Evolutionary conservation across 805 yeast species (phyloP), one percentile per base, ranked within the genome.

Genomic region (Jamesozyma spencerorum): DNA sequence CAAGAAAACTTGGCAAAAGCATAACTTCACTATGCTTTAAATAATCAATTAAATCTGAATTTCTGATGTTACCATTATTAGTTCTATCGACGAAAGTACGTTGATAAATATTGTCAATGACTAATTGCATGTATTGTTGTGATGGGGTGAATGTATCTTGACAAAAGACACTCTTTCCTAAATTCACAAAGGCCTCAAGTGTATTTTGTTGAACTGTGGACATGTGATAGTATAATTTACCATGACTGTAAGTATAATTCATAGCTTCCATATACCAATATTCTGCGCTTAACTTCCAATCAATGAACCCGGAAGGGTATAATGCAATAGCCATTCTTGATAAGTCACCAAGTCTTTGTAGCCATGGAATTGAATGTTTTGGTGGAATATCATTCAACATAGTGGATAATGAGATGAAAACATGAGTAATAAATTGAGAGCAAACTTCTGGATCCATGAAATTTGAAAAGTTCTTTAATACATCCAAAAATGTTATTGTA

Each of bases 321-420:
- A 85, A 64, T 0, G 94, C 92, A 49, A 85, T 84, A 10, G 94
- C 90, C 87, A 85, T 84, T 54, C 94, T 66, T 28, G 90, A 80
- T 47, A 85, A 64, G 57, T 85, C 95, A 28, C 94, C 95, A 38
- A 85, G 62, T 54, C 86, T 81, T 58, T 85, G 95, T 22, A 79
- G 72, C 95, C 95, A 85, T 7, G 64, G 62, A 13, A 57, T 57
- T 6, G 60, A 51, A 46, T 58, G 61, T 41, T 54, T 58, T 27
- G 56, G 53, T 11, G 66, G 64, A 12, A 62, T 45, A 42, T 66
- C 70, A 1, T 62, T 59, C 3, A 68, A 47, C 45, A 69, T 68
- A 28, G 66, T 64, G 10, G 71, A 60, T 14, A 70, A 62, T 15
- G 67, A 58, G 44, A 76, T 76, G 58, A 83, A 81, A 24, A 86